phyloP scores from a whole-genome alignment of 306 rosid genomes.

The Canavalia gladiata region DNA sequence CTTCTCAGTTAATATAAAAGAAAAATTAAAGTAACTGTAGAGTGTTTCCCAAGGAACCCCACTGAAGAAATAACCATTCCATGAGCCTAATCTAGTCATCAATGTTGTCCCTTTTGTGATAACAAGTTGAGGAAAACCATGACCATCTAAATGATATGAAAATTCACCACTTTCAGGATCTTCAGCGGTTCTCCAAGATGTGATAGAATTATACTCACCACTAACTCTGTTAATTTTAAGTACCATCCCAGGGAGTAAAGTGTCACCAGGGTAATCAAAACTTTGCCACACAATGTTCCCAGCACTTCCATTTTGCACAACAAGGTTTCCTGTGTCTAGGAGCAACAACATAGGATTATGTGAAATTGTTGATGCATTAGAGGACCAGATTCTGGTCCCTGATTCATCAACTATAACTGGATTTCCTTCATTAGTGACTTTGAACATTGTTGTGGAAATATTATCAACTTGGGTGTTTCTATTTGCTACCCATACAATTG shows the following conservation, averaged over 20 bases:
- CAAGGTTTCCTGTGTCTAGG: constrained; percentile 48
- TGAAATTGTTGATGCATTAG: constrained; percentile 33
- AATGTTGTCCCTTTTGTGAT: neutral
- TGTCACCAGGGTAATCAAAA: constrained; percentile 51
- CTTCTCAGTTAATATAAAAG: constrained; percentile 14
- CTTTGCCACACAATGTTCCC: constrained; percentile 49
- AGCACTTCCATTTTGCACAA: constrained; percentile 6
- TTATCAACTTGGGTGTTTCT: constrained; percentile 19
- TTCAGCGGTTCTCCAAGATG: neutral
- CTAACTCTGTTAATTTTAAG: constrained; percentile 1
- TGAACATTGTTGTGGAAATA: neutral
- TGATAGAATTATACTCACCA: constrained; percentile 33
- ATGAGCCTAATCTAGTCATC: constrained; percentile 23
- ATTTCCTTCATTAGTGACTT: constrained; percentile 36
- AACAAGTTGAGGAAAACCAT: constrained; percentile 43
- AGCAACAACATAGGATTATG: constrained; percentile 22
- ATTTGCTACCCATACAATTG: constrained; percentile 52
- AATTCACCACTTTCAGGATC: constrained; percentile 39
- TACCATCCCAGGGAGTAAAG: constrained; percentile 43
- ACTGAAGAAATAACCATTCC: constrained; percentile 47
- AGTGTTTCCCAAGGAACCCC: neutral
- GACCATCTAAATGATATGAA: constrained; percentile 34
- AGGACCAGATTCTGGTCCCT: constrained; percentile 39
- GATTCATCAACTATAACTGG: constrained; percentile 44
- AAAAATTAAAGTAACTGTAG: neutral